Percentiles rank a stretch among this genome's conserved stretches.
Evolutionary conservation across 768 basidiomycete genomes (phyloP).

Genomic region (Rhizopogon vinicolor): DNA sequence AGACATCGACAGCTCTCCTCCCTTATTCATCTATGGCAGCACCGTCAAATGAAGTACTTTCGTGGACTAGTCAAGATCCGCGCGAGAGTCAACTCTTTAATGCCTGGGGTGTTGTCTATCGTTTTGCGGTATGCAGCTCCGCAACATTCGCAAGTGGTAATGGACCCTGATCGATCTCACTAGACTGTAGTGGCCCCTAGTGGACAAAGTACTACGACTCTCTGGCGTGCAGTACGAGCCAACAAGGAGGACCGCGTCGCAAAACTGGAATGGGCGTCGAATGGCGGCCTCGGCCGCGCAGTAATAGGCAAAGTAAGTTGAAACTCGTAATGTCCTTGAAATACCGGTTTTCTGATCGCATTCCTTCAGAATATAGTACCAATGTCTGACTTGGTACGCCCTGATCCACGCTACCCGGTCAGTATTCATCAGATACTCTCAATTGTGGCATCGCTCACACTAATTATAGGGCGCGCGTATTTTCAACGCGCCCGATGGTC

Average conservation of each 20-base stretch:
- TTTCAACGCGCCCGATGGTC: slow-evolving; percentile 82
- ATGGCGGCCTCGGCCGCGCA: slow-evolving; percentile 79
- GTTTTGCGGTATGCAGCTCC: slow-evolving; percentile 58
- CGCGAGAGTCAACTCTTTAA: slow-evolving; percentile 82
- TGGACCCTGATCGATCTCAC: slow-evolving; percentile 20
- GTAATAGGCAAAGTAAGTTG: slow-evolving; percentile 73
- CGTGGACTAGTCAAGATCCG: slow-evolving; percentile 85
- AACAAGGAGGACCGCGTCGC: slow-evolving; percentile 88
- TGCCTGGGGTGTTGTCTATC: slow-evolving; percentile 75
- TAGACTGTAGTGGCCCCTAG: slow-evolving; percentile 62
- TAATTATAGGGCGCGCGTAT: slow-evolving; percentile 51
- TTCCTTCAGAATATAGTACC: slow-evolving; percentile 61
- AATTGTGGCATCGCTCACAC: slow-evolving; percentile 8
- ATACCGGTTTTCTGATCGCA: slow-evolving; percentile 18
- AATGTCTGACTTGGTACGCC: slow-evolving; percentile 79
- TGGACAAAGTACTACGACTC: slow-evolving; percentile 70
- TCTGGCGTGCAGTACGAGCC: slow-evolving; percentile 76
- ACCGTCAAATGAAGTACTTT: slow-evolving; percentile 65
- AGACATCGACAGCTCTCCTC: slow-evolving; percentile 24
- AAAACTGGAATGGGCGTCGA: slow-evolving; percentile 82
- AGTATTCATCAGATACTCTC: slow-evolving; percentile 22
- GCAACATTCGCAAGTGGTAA: slow-evolving; percentile 9
- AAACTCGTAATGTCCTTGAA: slow-evolving; percentile 10
- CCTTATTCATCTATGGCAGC: slow-evolving; percentile 43
- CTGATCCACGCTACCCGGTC: slow-evolving; percentile 59